Evolutionary conservation across 2,329 filamentous ascomycete species (phyloP), one percentile per base, ranked within the genome.

Genomic region (Aspergillus novofumigatus): DNA sequence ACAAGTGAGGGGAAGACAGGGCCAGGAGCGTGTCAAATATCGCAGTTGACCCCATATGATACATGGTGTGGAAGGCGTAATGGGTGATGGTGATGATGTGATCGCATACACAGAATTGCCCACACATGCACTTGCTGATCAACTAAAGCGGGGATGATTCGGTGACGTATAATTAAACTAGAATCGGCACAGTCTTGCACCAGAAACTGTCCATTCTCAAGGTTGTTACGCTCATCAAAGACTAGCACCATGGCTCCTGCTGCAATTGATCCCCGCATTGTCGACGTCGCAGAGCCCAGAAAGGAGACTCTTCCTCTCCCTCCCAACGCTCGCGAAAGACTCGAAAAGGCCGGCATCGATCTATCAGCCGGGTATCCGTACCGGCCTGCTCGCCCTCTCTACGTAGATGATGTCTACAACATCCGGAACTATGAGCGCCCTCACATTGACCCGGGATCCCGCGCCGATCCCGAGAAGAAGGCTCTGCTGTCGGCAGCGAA

Each of bases 281-380:
- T 81, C 42, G 88, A 91, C 67, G 82, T 85, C 14, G 82, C 81
- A 6, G 73, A 81, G 58, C 87, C 82, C 0, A 80, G 74, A 60
- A 90, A 89, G 65, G 86, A 90, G 67, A 85, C 75, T 0, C 77
- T 91, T 1, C 80, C 78, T 1, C 76, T 91, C 6, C 88, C 88
- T 2, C 78, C 78, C 9, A 64, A 81, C 1, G 76, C 87, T 1
- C 78, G 80, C 1, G 75, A 79, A 51, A 80, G 88, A 3, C 78
- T 91, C 0, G 82, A 85, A 62, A 89, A 88, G 59, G 86, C 86
- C 0, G 87, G 85, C 1, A 81, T 91, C 53, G 86, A 91, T 67
- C 77, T 91, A 2, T 87, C 85, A 0, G 75, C 83, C 1, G 88
- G 88, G 0, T 91, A 91, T 62, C 88, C 88, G 0, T 90, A 90